Percentiles rank a stretch among this genome's conserved stretches.
These are phyloP conservation scores for Zymoseptoria ardabiliae DNA, from an alignment of 2,329 filamentous ascomycete genomes.

Conservation along the genomic window DNA sequence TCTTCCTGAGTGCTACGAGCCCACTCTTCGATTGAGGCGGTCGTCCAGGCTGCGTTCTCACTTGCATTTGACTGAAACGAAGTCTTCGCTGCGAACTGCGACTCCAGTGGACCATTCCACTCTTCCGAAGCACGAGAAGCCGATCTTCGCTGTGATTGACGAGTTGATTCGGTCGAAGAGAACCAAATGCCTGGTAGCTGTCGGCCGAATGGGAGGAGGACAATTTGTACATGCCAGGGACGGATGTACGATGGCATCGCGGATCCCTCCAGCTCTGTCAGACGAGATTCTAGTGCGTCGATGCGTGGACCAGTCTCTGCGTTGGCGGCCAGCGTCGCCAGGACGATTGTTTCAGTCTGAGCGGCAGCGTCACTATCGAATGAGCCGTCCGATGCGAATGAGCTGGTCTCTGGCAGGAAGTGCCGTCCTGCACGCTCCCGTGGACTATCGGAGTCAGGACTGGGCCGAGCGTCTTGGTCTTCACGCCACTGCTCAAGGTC, in stretches of 20 bases:
- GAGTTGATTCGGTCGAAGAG: slow-evolving; percentile 33
- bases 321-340: slow-evolving; percentile 28
- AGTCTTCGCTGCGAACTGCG: slow-evolving; percentile 9
- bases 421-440: slow-evolving; percentile 20
- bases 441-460: slow-evolving; percentile 18
- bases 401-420: slow-evolving; percentile 30
- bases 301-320: slow-evolving; percentile 39
- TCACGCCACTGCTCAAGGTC: slow-evolving; percentile 53
- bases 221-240: slow-evolving; percentile 69
- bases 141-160: slow-evolving; percentile 27
- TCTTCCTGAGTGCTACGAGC: slow-evolving; percentile 38
- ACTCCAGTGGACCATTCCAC: slow-evolving; percentile 35
- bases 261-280: slow-evolving; percentile 50
- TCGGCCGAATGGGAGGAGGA: slow-evolving; percentile 63
- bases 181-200: slow-evolving; percentile 50
- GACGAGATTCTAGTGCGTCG: slow-evolving; percentile 41
- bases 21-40: slow-evolving; percentile 43
- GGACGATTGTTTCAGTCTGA: slow-evolving; percentile 28
- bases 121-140: slow-evolving; percentile 40
- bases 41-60: slow-evolving; percentile 42
- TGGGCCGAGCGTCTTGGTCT: slow-evolving; percentile 22
- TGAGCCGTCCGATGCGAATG: slow-evolving; percentile 35
- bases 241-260: slow-evolving; percentile 53
- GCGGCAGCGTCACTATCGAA: slow-evolving; percentile 29
- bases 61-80: slow-evolving; percentile 24